Evolutionary conservation across 1,284 basidiomycete genomes (phyloP), one percentile per base, ranked within the genome.

Genomic region (Trametes versicolor): DNA sequence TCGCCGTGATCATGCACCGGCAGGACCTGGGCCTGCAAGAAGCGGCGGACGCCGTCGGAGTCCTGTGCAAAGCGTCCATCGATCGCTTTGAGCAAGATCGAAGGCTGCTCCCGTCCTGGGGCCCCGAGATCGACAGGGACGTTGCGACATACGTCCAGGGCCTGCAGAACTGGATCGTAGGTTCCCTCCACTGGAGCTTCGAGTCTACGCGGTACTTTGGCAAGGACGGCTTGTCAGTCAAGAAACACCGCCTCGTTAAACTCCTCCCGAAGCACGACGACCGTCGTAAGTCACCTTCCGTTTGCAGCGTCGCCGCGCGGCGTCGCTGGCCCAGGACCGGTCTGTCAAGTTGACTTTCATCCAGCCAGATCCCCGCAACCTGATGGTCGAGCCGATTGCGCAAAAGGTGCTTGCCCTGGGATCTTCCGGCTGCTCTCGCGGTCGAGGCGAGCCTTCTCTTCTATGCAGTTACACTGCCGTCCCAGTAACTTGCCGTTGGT

Each of bases 131-230:
- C 47, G 75, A 78, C 69, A 55, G 52, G n/a, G 71, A 76, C 19
- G 72, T 78, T 39, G 67, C 66, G n/a, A 21, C 63, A 32, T 78
- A 77, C 58, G 65, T 74, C 47, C 62, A 72, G 13, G 76, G 76
- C 17, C 68, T 78, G 21, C 70, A 73, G 56, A 72, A 75, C 62
- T 78, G 77, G 77, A 75, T 77, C 45, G 68, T 73, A 37, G 77
- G 76, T n/a, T 69, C 68, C 34, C 61, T 76, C 37, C 72, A 76
- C 23, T 78, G 77, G 77, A 75, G 74, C 66, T 78, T 76, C 70
- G 68, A 74, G 62, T 72, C 73, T 23, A 67, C 70, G 51, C 72
- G 77, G 3, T 78, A 79, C 60, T 76, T 77, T 60, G 76, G 77
- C 19, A 66, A 70, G 36, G 67, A 71, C 17, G 77, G 77, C 15